Evolutionary conservation across 257 asterid species (phyloP).

Genomic region (Eucommia ulmoides): DNA sequence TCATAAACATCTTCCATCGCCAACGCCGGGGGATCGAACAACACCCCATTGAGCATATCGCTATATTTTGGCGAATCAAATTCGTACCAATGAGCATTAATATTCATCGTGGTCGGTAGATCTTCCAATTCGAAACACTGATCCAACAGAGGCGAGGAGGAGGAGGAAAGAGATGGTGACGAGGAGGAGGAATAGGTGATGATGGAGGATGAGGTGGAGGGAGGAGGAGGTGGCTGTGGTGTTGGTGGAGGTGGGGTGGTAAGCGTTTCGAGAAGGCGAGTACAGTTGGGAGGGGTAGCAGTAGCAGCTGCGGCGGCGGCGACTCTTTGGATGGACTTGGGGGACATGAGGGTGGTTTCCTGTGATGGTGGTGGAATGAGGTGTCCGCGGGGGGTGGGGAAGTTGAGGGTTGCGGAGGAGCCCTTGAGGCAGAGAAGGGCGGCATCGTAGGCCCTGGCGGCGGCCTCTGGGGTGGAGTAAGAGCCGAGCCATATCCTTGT

Average conservation of each 20-base stretch:
- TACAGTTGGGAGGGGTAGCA: no score
- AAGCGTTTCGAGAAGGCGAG: no score
- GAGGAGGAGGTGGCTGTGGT: no score
- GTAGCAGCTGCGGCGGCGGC: constrained; percentile 51
- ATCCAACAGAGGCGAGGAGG: constrained; percentile 9
- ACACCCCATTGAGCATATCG: constrained; percentile 45
- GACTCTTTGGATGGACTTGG: constrained; percentile 63
- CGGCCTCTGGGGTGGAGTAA: neutral
- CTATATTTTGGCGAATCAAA: constrained; percentile 67
- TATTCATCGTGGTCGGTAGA: no score
- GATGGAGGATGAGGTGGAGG: no score
- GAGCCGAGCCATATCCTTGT: constrained; percentile 1
- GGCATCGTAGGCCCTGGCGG: neutral
- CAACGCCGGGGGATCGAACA: constrained; percentile 52
- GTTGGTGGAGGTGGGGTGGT: constrained; percentile 3
- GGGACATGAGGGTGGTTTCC: constrained; percentile 38
- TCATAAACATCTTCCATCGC: constrained; percentile 32
- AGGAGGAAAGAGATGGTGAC: no score
- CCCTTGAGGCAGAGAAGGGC: no score
- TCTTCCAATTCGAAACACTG: no score
- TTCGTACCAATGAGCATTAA: constrained; percentile 39
- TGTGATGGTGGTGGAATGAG: no score
- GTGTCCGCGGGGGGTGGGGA: no score
- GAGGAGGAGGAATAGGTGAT: no score
- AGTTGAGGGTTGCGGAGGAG: no score